Evolutionary conservation across 345 rosid species (phyloP).

Genomic region (Luvunga scandens): DNA sequence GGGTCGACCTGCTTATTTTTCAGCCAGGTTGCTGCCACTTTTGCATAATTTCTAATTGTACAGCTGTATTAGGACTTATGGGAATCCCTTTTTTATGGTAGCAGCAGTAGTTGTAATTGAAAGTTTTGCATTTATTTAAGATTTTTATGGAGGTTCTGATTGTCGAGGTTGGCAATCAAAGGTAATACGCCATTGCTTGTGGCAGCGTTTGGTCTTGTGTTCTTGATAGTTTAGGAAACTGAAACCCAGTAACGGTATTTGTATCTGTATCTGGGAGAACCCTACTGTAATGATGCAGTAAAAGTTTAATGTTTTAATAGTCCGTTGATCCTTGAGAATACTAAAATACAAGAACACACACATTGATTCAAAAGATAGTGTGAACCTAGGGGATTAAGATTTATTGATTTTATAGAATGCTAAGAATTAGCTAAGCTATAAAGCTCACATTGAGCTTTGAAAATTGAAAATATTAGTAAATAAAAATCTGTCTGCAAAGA

Average conservation of each 20-base stretch:
- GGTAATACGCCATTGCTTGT: slow-evolving; percentile 23
- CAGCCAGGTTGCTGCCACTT: slow-evolving; percentile 27
- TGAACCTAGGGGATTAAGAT: too few species aligned
- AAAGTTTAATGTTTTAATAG: too few species aligned
- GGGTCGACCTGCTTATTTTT: slow-evolving; percentile 38
- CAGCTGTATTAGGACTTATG: slow-evolving; percentile 16
- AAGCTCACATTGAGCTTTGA: too few species aligned
- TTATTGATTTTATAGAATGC: too few species aligned
- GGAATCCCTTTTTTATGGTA: background rate
- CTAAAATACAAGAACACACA: too few species aligned
- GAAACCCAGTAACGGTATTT: background rate
- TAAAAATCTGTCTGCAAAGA: too few species aligned
- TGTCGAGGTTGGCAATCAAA: slow-evolving; percentile 29
- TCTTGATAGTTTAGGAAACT: background rate
- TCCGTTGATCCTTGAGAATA: too few species aligned
- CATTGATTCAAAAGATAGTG: too few species aligned
- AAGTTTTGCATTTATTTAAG: slow-evolving; percentile 2
- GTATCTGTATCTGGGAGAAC: background rate
- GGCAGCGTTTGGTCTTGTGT: slow-evolving; percentile 12
- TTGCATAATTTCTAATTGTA: slow-evolving; percentile 13
- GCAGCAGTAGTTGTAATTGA: slow-evolving; percentile 5
- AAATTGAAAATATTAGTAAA: too few species aligned
- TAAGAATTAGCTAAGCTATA: too few species aligned
- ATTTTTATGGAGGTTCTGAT: slow-evolving; percentile 6
- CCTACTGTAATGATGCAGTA: too few species aligned